Evolutionary conservation across 1,139 yeast species (phyloP).

Genomic region (Diutina rugosa): DNA sequence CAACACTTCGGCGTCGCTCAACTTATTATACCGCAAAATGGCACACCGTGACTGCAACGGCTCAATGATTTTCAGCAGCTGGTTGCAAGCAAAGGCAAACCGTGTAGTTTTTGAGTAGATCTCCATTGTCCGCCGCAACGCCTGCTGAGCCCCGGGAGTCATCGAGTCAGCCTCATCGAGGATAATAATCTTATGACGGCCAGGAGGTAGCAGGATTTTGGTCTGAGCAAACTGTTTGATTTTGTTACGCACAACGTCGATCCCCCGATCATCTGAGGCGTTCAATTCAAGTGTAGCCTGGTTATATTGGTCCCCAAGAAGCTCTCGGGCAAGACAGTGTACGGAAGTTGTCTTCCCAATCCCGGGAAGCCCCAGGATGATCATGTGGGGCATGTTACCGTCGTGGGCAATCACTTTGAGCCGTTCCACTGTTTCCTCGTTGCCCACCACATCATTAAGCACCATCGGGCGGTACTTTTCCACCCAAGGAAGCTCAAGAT

Average conservation of each 20-base stretch:
- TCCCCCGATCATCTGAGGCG: constrained; percentile 39
- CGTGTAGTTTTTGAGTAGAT: constrained; percentile 87
- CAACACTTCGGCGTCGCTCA: constrained; percentile 76
- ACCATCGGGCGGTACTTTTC: constrained; percentile 83
- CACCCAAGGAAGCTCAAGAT: constrained; percentile 58
- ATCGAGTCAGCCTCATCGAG: constrained; percentile 96
- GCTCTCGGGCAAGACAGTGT: constrained; percentile 77
- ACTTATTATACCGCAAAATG: constrained; percentile 68
- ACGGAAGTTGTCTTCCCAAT: constrained; percentile 94
- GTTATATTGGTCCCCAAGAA: constrained; percentile 59
- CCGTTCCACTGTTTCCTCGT: constrained; percentile 78
- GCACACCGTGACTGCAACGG: constrained; percentile 97
- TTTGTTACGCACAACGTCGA: constrained; percentile 34
- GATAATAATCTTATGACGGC: constrained; percentile 73
- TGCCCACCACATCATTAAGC: constrained; percentile 83
- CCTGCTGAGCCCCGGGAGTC: constrained; percentile 98
- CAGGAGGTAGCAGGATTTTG: constrained; percentile 45
- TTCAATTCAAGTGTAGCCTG: constrained; percentile 81
- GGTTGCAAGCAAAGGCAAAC: constrained; percentile 96
- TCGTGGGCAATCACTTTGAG: constrained; percentile 75
- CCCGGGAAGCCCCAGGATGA: constrained; percentile 90
- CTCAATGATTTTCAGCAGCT: constrained; percentile 86
- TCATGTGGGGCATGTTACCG: constrained; percentile 96
- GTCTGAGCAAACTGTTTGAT: constrained; percentile 57
- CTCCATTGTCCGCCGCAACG: constrained; percentile 94